A percentile compares a stretch with the other conserved stretches of the same genome.
Conservation (phyloP, 129 eudicot species). For the Pulicaria dysenterica region DNA sequence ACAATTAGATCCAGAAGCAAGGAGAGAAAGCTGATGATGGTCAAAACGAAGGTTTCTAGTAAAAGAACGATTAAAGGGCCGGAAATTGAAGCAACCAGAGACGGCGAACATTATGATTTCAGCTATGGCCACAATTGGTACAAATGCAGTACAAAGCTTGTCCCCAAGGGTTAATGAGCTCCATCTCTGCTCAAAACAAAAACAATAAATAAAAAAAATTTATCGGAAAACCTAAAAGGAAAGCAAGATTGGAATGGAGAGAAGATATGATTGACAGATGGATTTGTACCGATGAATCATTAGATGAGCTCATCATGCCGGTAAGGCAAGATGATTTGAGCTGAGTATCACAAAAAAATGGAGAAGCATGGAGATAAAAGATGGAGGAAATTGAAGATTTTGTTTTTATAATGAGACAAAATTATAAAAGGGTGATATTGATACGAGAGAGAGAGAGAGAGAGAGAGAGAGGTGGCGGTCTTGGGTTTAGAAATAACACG, state of each 20-base stretch:
- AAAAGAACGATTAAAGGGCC: not conserved
- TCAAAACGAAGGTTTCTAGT: conserved; percentile 31
- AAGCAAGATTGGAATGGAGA: not conserved
- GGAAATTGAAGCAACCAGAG: conserved; percentile 51
- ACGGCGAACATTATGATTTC: conserved; percentile 50
- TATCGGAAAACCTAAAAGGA: not conserved
- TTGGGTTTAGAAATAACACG: too few relatives aligned
- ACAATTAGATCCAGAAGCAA: conserved; percentile 65
- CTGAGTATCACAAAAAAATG: not conserved
- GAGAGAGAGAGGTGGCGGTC: too few relatives aligned
- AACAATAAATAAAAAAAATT: too few relatives aligned
- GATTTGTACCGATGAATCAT: conserved; percentile 29
- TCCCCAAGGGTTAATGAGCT: conserved; percentile 59
- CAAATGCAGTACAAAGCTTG: conserved; percentile 48
- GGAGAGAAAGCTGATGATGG: conserved; percentile 45
- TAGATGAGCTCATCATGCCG: conserved; percentile 28
- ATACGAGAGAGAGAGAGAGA: too few relatives aligned
- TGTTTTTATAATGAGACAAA: not conserved
- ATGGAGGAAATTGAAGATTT: not conserved
- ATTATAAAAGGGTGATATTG: too few relatives aligned
- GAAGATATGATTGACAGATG: not conserved
- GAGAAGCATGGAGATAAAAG: not conserved
- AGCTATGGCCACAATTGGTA: conserved; percentile 56
- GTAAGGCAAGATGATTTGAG: conserved; percentile 18
- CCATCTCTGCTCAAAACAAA: conserved; percentile 39